Conservation (phyloP, 2,329 filamentous ascomycete genomes). For the Beauveria varroae region DNA sequence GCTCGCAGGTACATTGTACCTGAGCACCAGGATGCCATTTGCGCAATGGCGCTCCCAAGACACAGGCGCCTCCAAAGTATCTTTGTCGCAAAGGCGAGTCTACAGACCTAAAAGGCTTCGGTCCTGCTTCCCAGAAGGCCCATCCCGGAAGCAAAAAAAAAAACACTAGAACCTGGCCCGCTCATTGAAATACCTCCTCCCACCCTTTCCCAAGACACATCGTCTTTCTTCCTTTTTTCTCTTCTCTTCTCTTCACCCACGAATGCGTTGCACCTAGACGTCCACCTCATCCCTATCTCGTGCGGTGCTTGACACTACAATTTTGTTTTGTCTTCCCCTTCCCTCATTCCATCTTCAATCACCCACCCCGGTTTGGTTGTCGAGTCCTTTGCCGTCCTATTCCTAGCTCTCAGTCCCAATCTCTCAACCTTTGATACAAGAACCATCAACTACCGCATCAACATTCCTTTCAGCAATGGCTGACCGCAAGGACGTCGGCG, state of each 20-base stretch:
- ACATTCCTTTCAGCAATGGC: conserved; percentile 35
- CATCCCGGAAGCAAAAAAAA: conserved; percentile 4
- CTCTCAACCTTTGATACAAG: background rate
- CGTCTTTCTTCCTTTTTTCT: conserved; percentile 26
- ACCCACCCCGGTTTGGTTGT: conserved; percentile 14
- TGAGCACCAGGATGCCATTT: background rate
- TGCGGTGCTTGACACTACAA: conserved; percentile 39
- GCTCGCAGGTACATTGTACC: background rate
- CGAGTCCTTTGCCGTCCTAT: background rate
- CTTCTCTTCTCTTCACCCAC: conserved; percentile 37
- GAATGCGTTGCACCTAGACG: conserved; percentile 39
- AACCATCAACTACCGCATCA: conserved; percentile 3
- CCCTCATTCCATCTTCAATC: conserved; percentile 19
- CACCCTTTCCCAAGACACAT: conserved; percentile 22
- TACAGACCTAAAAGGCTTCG: background rate
- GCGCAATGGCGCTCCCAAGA: conserved; percentile 2
- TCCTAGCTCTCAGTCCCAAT: background rate
- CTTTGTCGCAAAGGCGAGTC: background rate
- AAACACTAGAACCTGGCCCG: conserved; percentile 11
- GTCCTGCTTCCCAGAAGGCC: conserved; percentile 9
- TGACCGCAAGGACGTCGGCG: conserved; percentile 43
- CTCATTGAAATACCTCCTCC: conserved; percentile 34
- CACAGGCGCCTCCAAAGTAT: background rate
- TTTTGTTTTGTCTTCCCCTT: conserved; percentile 17
- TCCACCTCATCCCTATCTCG: conserved; percentile 34